A percentile compares a stretch with the other conserved stretches of the same genome.
Conservation (phyloP, 2,329 filamentous ascomycete species). For the Alternaria atra region DNA sequence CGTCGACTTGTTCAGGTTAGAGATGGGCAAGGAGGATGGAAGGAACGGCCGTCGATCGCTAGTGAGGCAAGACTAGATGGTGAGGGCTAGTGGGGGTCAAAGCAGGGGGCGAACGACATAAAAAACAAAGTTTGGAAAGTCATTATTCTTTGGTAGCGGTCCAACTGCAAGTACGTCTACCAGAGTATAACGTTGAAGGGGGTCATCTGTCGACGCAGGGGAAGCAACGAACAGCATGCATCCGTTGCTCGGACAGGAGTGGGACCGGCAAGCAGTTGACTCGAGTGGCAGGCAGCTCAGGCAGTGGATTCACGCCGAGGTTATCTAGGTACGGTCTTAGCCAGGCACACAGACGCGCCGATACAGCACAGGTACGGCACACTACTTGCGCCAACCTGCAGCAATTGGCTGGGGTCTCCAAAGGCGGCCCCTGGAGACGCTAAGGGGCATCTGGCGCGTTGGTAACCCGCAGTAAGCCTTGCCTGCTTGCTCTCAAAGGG, state of each 20-base stretch:
- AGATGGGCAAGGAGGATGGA: conserved; percentile 8
- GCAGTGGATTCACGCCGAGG: conserved; percentile 2
- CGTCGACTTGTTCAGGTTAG: conserved; percentile 9
- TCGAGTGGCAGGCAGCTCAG: neutral
- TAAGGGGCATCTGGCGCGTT: conserved; percentile 21
- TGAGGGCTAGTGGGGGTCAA: neutral
- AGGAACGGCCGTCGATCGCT: conserved; percentile 8
- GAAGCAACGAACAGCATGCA: neutral
- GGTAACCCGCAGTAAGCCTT: conserved; percentile 11
- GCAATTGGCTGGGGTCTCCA: conserved; percentile 11
- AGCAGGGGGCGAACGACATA: conserved; percentile 2
- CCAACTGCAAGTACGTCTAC: neutral
- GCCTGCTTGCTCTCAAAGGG: conserved; percentile 3
- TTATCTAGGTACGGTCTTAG: conserved; percentile 2
- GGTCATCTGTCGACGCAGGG: neutral
- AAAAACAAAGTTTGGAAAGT: conserved; percentile 5
- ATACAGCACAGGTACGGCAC: conserved; percentile 1
- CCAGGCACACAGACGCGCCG: conserved; percentile 6
- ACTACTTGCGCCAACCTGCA: conserved; percentile 8
- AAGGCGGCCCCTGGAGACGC: conserved; percentile 20
- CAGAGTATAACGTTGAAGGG: neutral
- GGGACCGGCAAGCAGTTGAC: conserved; percentile 8
- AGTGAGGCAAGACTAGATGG: conserved; percentile 8
- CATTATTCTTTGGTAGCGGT: neutral
- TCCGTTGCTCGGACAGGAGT: neutral